phyloP scores from a whole-genome alignment of 805 yeast species.

The Nakazawaea wickerhamii region DNA sequence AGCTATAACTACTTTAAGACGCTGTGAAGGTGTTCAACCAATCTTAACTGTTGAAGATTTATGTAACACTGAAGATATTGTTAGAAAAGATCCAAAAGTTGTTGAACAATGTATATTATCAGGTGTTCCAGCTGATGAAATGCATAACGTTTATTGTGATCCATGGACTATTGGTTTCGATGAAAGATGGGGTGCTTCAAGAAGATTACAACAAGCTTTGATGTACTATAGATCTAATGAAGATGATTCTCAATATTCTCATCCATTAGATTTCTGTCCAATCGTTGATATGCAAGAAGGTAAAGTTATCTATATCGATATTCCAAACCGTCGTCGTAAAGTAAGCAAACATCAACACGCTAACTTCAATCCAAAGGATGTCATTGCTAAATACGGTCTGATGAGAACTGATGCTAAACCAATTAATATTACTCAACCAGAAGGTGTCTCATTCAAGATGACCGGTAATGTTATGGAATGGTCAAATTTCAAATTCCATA shows the following conservation, averaged over 20 bases:
- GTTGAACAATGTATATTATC: conserved; percentile 67
- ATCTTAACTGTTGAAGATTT: conserved; percentile 69
- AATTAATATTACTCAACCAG: conserved; percentile 69
- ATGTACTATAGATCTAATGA: conserved; percentile 71
- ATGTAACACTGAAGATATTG: conserved; percentile 53
- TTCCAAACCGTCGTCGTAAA: conserved; percentile 70
- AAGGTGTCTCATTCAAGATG: conserved; percentile 75
- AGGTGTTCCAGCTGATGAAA: conserved; percentile 60
- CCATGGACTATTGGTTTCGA: conserved; percentile 66
- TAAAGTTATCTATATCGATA: conserved; percentile 68
- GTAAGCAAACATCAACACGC: conserved; percentile 64
- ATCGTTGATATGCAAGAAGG: conserved; percentile 68
- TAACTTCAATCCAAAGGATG: conserved; percentile 62
- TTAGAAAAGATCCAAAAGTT: conserved; percentile 67
- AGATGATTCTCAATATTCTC: conserved; percentile 64
- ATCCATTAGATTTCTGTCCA: conserved; percentile 79
- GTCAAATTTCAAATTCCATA: conserved; percentile 73
- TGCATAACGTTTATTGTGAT: conserved; percentile 58
- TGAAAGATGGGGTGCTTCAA: conserved; percentile 68
- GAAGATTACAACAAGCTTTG: conserved; percentile 75
- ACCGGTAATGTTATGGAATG: conserved; percentile 65
- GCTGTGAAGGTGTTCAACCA: conserved; percentile 63
- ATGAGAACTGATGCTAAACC: conserved; percentile 63
- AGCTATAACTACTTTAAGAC: conserved; percentile 40
- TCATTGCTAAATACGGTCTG: conserved; percentile 56